Base-by-base conservation (phyloP, 805 yeast genomes). In the Metschnikowia dekortorum region DNA sequence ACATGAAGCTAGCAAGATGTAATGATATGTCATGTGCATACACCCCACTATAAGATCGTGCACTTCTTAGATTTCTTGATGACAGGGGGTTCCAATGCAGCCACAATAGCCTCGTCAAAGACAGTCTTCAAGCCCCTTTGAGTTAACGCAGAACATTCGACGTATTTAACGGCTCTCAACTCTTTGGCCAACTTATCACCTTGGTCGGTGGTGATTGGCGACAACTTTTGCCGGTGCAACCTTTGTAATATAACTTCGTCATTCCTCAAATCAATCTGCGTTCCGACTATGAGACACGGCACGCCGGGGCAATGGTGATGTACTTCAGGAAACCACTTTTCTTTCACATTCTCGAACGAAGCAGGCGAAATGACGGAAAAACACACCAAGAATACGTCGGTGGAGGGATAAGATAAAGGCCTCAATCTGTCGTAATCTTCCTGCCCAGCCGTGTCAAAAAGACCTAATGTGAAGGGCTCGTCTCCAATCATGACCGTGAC, bases 271-370 rank as follows among this genome's bases (percentile, higher is more conserved):
- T 92, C 99, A 50, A 89, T 84, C 73, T 92, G 98, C 10, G 98
- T 94, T 58, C 99, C 99, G 39, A 92, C 98, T 65, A 92, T 89
- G 60, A 92, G 80, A 63, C 97, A 92, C 22, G 98, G 97, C 43
- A 91, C 97, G 53, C 96, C 97, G n/a, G 96, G 96, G 65, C 98
- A 95, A 72, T 92, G 97, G 68, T 91, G 97, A 60, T 78, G 80
- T 54, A 94, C 96, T 70, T 92, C 99, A 31, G 98, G 98, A 74
- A 91, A 87, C 99, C 99, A 92, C 73, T 92, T 92, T 73, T 94
- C 98, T 68, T 89, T 87, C 47, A 94, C 98, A 74, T 92, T 92
- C 72, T 94, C 98, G 69, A 92, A 94, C 18, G 96, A 85, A 35
- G 99, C 95, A 33, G 98, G 99, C 11, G 96, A 90, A 59, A 95